phyloP scores from a whole-genome alignment of 1,284 basidiomycete genomes.

The Ganoderma sinense region DNA sequence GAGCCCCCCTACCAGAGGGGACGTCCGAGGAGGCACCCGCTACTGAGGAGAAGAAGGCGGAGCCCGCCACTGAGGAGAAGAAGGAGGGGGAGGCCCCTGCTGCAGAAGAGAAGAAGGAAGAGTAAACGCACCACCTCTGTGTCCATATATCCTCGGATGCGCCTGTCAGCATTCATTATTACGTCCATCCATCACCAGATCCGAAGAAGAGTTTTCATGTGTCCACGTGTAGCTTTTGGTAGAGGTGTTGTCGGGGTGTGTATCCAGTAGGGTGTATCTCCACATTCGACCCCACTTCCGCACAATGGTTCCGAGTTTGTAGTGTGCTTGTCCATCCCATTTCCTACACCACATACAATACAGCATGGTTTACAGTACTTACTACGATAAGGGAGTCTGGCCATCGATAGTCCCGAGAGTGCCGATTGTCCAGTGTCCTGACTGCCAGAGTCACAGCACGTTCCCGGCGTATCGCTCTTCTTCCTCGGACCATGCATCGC shows the following conservation, averaged over 20 bases:
- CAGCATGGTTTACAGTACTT: slow-evolving; percentile 25
- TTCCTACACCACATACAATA: slow-evolving; percentile 22
- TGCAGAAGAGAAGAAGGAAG: slow-evolving; percentile 39
- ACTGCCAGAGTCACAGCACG: slow-evolving; percentile 12
- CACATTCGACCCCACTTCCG: slow-evolving; percentile 15
- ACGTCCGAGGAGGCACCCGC: no score
- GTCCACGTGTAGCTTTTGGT: slow-evolving; percentile 26
- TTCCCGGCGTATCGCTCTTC: slow-evolving; percentile 44
- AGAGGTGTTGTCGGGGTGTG: slow-evolving; percentile 23
- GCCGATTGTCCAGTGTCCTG: not conserved
- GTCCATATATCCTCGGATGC: slow-evolving; percentile 17
- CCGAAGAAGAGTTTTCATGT: slow-evolving; percentile 12
- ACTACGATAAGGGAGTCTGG: slow-evolving; percentile 5
- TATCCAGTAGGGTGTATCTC: slow-evolving; percentile 29
- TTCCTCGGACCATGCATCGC: slow-evolving; percentile 61
- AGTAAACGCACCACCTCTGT: slow-evolving; percentile 34
- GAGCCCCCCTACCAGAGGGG: slow-evolving; percentile 28
- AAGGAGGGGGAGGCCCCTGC: slow-evolving; percentile 34
- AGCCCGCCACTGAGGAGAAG: slow-evolving; percentile 29
- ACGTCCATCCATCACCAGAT: slow-evolving; percentile 11
- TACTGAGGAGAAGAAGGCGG: slow-evolving; percentile 31
- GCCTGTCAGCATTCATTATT: slow-evolving; percentile 18
- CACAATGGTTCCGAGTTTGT: slow-evolving; percentile 20
- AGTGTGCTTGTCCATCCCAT: slow-evolving; percentile 26
- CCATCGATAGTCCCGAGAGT: slow-evolving; percentile 1